Percentiles rank a stretch among this genome's conserved stretches.
phyloP scores from a whole-genome alignment of 2,329 filamentous ascomycete genomes.

The Neospermospora avenae region DNA sequence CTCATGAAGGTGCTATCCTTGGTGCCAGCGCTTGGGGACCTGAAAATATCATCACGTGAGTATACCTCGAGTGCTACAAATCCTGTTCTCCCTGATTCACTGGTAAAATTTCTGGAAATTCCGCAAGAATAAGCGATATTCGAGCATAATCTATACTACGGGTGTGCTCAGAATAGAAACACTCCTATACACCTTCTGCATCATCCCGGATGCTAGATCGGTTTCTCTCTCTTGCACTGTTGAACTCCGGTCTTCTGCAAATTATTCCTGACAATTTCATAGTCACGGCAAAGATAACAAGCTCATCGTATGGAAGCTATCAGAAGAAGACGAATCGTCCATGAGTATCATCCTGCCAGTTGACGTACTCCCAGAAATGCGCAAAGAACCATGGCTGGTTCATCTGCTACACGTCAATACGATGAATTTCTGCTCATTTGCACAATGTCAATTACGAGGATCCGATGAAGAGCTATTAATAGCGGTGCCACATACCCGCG shows the following conservation, averaged over 20 bases:
- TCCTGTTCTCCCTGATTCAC: not conserved
- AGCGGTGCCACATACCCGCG: conserved; percentile 75
- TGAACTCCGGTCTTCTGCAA: not conserved
- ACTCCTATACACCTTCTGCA: not conserved
- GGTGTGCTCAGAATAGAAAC: not conserved
- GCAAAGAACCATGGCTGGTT: conserved; percentile 76
- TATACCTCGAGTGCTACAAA: conserved; percentile 25
- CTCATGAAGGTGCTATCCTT: conserved; percentile 75
- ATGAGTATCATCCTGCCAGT: conserved; percentile 71
- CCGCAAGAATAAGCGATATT: no score
- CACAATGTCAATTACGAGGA: conserved; percentile 32
- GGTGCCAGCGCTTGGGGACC: conserved; percentile 67
- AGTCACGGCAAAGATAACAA: conserved; percentile 91
- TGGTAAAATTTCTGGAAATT: conserved; percentile 4
- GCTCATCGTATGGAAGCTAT: conserved; percentile 79
- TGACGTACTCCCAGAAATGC: conserved; percentile 50
- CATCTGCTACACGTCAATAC: conserved; percentile 84
- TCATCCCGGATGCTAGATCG: not conserved
- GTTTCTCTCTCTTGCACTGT: not conserved
- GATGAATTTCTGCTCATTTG: conserved; percentile 91
- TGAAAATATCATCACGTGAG: conserved; percentile 81
- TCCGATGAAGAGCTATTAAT: conserved; percentile 53
- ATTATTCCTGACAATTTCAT: conserved; percentile 9
- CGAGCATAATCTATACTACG: not conserved
- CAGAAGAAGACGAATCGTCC: conserved; percentile 53